Base-by-base conservation (phyloP, 2,329 filamentous ascomycete species). In the Trichoderma sp. region DNA sequence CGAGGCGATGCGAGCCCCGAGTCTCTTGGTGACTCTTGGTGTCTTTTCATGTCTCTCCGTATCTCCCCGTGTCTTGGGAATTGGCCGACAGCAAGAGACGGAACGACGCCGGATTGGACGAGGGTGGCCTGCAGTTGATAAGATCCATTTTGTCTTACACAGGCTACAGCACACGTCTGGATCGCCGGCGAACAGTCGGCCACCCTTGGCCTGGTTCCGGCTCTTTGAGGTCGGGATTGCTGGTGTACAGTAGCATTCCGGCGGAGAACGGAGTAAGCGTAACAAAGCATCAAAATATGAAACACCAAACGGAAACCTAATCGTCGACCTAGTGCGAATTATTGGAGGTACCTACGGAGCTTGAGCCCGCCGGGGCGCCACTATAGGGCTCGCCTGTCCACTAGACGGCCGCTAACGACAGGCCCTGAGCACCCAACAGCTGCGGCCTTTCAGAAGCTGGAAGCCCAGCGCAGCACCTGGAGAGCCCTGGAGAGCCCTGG, bases 61-160 rank as follows among this genome's bases (percentile, higher is more conserved):
- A 15, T 50, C 27, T 60, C 56, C 13, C 13, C 58, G 9, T 52
- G 42, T 50, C 59, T 63, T n/a, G 32, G 39, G 29, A 63, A 63
- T 63, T 63, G 59, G 59, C 59, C 59, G 59, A 63, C 32, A 19
- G 12, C n/a, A 32, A 45, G 39, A 60, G 27, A 60, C 35, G 7
- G 27, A 22, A 17, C 57, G 39, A 45, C 42, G 10, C 35, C 35
- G 29, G 53, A 35, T 56, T 29, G 15, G 50, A 53, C 50, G 54
- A 25, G 22, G 35, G 34, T 25, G 22, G 54, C 19, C 22, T 35
- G 34, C 13, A 15, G 25, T 34, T 32, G 57, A 45, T 45, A 37
- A 25, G n/a, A n/a, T 34, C 29, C 29, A 32, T 22, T 56, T 35
- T 29, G 37, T 59, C 37, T 59, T 59, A 59, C 57, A 59, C 57